phyloP scores from a whole-genome alignment of 306 rosid species.

The Notholithocarpus densiflorus region DNA sequence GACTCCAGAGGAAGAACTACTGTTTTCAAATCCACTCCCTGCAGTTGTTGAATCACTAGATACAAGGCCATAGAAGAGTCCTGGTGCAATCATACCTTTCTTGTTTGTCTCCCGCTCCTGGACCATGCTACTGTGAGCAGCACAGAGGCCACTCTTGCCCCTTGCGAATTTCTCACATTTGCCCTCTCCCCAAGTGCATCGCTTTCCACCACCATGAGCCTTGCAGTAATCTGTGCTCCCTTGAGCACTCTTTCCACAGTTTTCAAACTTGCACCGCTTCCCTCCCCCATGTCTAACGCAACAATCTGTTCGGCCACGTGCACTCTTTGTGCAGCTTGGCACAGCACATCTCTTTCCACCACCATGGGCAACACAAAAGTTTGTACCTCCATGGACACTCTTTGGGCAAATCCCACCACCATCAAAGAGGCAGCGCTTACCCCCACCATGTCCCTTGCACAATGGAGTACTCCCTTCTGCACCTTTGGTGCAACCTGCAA shows the following conservation, averaged over 20 bases:
- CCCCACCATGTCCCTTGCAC: conserved; percentile 99
- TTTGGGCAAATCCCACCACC: conserved; percentile 98
- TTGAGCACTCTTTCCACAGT: conserved; percentile 95
- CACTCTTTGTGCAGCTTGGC: conserved; percentile 90
- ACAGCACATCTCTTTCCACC: conserved; percentile 97
- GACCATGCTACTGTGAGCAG: conserved; percentile 78
- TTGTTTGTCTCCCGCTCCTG: conserved; percentile 54
- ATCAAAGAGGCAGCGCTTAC: conserved; percentile 89
- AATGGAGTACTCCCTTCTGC: conserved; percentile 99
- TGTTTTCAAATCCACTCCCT: conserved; percentile 59
- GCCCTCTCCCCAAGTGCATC: conserved; percentile 91
- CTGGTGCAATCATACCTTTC: conserved; percentile 74
- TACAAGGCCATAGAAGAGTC: conserved; percentile 85
- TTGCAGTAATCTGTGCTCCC: conserved; percentile 99
- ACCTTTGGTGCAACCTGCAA: conserved; percentile 86
- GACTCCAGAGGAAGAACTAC: conserved; percentile 57
- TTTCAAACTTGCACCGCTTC: conserved; percentile 74
- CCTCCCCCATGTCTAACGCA: conserved; percentile 99
- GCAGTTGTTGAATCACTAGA: conserved; percentile 57
- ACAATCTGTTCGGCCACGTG: conserved; percentile 95
- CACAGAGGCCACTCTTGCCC: conserved; percentile 95
- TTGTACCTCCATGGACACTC: conserved; percentile 97
- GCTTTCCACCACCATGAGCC: conserved; percentile 98
- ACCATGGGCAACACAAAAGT: conserved; percentile 97
- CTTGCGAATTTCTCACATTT: conserved; percentile 92